These are phyloP conservation scores for Chrysoporthe puriensis DNA, from an alignment of 2,329 filamentous ascomycete species.

Conservation along the genomic window DNA sequence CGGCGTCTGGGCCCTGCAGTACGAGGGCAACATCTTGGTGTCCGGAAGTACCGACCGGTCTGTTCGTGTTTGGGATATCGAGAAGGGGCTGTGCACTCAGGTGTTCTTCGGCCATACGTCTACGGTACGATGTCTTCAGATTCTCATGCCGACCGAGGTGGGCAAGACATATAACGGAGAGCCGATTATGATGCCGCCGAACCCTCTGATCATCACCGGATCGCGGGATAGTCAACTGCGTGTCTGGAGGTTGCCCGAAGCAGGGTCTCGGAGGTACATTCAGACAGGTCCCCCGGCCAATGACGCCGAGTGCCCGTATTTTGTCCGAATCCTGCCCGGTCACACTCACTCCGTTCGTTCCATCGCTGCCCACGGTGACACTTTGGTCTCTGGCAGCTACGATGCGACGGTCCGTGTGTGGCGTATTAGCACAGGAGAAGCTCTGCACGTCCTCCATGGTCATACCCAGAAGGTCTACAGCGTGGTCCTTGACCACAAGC, in stretches of 20 bases:
- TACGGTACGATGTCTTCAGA: slow-evolving; percentile 93
- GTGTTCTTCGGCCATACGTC: slow-evolving; percentile 98
- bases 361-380: slow-evolving; percentile 93
- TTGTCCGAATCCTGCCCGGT: slow-evolving; percentile 82
- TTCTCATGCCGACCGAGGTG: slow-evolving; percentile 82
- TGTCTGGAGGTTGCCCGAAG: slow-evolving; percentile 90
- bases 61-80: slow-evolving; percentile 99
- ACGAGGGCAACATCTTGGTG: slow-evolving; percentile 91
- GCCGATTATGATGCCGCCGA: slow-evolving; percentile 86
- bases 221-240: slow-evolving; percentile 92
- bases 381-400: slow-evolving; percentile 95
- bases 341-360: slow-evolving; percentile 94
- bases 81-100: slow-evolving; percentile 88
- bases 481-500: slow-evolving; percentile 87
- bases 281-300: slow-evolving; percentile 76
- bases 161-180: slow-evolving; percentile 71
- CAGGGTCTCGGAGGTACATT: slow-evolving; percentile 75
- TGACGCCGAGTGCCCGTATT: slow-evolving; percentile 87
- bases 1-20: slow-evolving; percentile 96
- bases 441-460: slow-evolving; percentile 79
- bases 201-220: slow-evolving; percentile 95
- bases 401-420: slow-evolving; percentile 94
- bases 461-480: slow-evolving; percentile 96
- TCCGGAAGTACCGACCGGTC: slow-evolving; percentile 96
- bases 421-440: slow-evolving; percentile 95